A percentile compares a stretch with the other conserved stretches of the same genome.
These are phyloP conservation scores for Neurospora hispaniola DNA, from an alignment of 495 filamentous ascomycete species.

Conservation along the genomic window DNA sequence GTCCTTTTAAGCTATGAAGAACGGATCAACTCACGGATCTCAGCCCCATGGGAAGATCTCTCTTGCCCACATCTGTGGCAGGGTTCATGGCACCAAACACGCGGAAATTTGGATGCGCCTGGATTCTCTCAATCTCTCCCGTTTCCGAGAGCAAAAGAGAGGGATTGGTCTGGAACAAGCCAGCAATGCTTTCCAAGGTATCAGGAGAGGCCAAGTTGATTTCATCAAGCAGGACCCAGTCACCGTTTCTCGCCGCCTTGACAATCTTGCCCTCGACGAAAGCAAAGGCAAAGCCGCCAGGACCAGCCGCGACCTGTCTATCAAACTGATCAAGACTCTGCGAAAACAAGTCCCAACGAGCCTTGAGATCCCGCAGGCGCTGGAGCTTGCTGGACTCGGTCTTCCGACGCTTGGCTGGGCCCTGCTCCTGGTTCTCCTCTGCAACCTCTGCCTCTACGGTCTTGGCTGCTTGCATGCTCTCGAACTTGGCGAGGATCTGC, in stretches of 20 bases:
- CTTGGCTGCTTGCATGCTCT: constrained; percentile 22
- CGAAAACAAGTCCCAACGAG: constrained; percentile 73
- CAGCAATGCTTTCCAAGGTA: constrained; percentile 85
- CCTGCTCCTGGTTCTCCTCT: constrained; percentile 37
- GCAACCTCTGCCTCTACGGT: constrained; percentile 21
- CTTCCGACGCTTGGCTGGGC: constrained; percentile 68
- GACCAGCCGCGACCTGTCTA: constrained; percentile 63
- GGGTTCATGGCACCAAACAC: constrained; percentile 99
- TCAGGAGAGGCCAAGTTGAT: constrained; percentile 94
- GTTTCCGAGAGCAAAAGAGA: constrained; percentile 86
- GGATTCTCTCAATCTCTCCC: constrained; percentile 77
- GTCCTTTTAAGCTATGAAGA: background rate
- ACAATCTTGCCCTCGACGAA: constrained; percentile 95
- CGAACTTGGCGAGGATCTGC: constrained; percentile 47
- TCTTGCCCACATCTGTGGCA: constrained; percentile 92
- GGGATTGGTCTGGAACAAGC: constrained; percentile 65
- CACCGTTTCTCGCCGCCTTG: constrained; percentile 81
- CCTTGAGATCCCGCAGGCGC: constrained; percentile 44
- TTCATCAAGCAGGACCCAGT: constrained; percentile 91
- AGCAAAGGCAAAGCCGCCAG: constrained; percentile 80
- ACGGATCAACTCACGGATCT: constrained; percentile 1
- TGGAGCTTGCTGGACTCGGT: constrained; percentile 56
- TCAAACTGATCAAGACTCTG: constrained; percentile 69
- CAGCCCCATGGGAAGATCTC: constrained; percentile 70
- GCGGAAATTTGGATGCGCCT: constrained; percentile 85